phyloP scores from a whole-genome alignment of 768 basidiomycete genomes.

The Boletellus ananas region DNA sequence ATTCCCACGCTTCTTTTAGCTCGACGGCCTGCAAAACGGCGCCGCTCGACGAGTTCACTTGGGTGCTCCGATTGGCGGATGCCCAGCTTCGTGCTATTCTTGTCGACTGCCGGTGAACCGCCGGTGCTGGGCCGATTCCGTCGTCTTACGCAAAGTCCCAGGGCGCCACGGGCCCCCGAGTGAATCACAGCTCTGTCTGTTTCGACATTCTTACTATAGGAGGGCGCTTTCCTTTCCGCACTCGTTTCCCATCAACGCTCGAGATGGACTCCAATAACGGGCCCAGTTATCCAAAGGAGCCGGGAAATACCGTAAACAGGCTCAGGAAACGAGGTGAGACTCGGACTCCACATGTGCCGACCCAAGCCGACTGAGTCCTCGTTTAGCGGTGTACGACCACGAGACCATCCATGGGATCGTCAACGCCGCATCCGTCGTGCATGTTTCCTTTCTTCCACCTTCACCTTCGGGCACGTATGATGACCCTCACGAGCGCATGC shows the following conservation, averaged over 20 bases:
- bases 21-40: too few species aligned
- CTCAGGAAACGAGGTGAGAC: slow-evolving; percentile 21
- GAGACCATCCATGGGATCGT: slow-evolving; percentile 21
- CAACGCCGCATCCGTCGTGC: slow-evolving; percentile 21
- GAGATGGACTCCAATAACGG: slow-evolving; percentile 46
- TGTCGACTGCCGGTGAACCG: too few species aligned
- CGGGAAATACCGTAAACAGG: slow-evolving; percentile 24
- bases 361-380: not conserved
- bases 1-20: too few species aligned
- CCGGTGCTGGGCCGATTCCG: too few species aligned
- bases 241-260: not conserved
- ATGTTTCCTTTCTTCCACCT: slow-evolving; percentile 23
- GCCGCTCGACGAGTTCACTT: too few species aligned
- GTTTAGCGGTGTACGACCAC: slow-evolving; percentile 20
- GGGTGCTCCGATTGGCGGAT: too few species aligned
- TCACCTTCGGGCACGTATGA: slow-evolving; percentile 11
- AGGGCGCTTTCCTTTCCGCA: too few species aligned
- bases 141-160: too few species aligned
- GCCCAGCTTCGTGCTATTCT: too few species aligned
- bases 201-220: not conserved
- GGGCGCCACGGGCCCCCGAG: not conserved
- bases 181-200: not conserved
- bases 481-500: slow-evolving; percentile 9
- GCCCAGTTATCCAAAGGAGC: slow-evolving; percentile 38
- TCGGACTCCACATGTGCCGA: not conserved